Evolutionary conservation across 768 basidiomycete genomes (phyloP).

Genomic region (Termitomyces heimii): DNA sequence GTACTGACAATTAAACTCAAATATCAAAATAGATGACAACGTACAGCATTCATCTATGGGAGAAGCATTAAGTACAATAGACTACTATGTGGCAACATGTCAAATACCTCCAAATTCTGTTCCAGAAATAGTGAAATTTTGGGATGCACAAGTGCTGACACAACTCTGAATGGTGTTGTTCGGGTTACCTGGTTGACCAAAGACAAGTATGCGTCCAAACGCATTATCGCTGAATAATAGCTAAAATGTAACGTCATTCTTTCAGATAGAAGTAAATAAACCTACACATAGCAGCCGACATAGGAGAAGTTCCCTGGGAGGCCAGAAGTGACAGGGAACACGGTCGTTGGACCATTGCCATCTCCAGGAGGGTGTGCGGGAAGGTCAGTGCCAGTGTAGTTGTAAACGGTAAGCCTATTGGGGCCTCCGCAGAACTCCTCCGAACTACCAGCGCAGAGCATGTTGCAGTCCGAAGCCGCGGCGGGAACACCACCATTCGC

Average conservation of each 20-base stretch:
- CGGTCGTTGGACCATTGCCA: slow-evolving; percentile 27
- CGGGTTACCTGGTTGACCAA: slow-evolving; percentile 18
- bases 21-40: slow-evolving; percentile 10
- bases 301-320: slow-evolving; percentile 57
- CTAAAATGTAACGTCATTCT: not conserved
- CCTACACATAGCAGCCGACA: slow-evolving; percentile 60
- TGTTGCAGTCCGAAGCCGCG: slow-evolving; percentile 51
- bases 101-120: slow-evolving; percentile 57
- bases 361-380: slow-evolving; percentile 26
- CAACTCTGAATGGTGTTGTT: slow-evolving; percentile 58
- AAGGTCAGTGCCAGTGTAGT: slow-evolving; percentile 57
- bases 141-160: slow-evolving; percentile 46
- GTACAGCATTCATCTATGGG: slow-evolving; percentile 37
- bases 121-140: slow-evolving; percentile 63
- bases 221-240: slow-evolving; percentile 40
- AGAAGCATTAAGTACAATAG: slow-evolving; percentile 1
- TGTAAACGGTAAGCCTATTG: slow-evolving; percentile 58
- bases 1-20: not conserved
- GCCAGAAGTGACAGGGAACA: slow-evolving; percentile 41
- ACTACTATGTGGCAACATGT: not conserved
- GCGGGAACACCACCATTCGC: slow-evolving; percentile 41
- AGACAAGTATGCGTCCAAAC: slow-evolving; percentile 51
- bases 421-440: slow-evolving; percentile 74
- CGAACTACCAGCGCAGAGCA: slow-evolving; percentile 58
- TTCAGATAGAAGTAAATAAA: slow-evolving; percentile 2